These are phyloP conservation scores for Dionaea muscipula DNA, from an alignment of 179 eudicot species.

Conservation along the genomic window DNA sequence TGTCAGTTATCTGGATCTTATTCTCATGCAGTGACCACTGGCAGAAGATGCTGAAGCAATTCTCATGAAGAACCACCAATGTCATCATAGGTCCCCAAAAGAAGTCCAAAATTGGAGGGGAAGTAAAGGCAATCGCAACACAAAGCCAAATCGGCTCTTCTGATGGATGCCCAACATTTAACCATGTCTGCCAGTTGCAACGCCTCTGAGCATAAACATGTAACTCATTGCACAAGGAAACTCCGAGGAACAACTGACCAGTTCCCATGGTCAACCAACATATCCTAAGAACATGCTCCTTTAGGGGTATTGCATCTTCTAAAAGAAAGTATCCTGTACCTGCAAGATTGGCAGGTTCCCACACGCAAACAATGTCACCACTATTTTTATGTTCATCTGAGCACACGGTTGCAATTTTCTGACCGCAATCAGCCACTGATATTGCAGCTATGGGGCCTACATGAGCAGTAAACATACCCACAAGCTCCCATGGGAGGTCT, in stretches of 20 bases:
- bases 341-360: conserved; percentile 47
- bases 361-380: conserved; percentile 35
- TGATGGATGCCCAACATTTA: conserved; percentile 19
- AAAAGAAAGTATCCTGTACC: conserved; percentile 44
- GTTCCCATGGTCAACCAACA: conserved; percentile 59
- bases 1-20: conserved; percentile 16
- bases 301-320: conserved; percentile 50
- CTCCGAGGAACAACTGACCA: conserved; percentile 65
- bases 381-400: conserved; percentile 19
- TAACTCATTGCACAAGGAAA: conserved; percentile 61
- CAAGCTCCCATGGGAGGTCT: conserved; percentile 52
- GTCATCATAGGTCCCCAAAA: conserved; percentile 61
- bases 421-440: conserved; percentile 55
- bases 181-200: conserved; percentile 22
- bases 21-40: conserved; percentile 34
- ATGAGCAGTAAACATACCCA: conserved; percentile 53
- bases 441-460: conserved; percentile 42
- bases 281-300: conserved; percentile 39
- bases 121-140: conserved; percentile 34
- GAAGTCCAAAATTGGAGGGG: conserved; percentile 40
- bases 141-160: conserved; percentile 57
- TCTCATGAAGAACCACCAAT: conserved; percentile 43
- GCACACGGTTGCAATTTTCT: conserved; percentile 61
- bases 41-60: conserved; percentile 56
- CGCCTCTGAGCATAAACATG: conserved; percentile 48